Percentiles rank a stretch among this genome's conserved stretches.
phyloP scores from a whole-genome alignment of 352 stramenopile species.

The Globisporangium camurandrum region DNA sequence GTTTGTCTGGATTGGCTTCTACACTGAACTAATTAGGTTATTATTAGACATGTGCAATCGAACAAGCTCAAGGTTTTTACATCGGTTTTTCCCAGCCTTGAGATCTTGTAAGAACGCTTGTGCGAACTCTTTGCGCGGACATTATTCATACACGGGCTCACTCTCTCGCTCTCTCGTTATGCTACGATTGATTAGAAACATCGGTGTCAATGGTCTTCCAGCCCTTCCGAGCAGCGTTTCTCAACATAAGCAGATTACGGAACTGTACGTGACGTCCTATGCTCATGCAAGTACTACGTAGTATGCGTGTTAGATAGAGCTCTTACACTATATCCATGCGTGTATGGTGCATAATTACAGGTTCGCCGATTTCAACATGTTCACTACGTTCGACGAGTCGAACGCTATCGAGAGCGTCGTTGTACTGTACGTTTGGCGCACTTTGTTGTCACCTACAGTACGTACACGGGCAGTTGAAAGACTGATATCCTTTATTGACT shows the following conservation, averaged over 20 bases:
- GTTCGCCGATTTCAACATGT: neutral
- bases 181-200: too few species aligned
- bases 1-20: too few species aligned
- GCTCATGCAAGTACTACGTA: neutral
- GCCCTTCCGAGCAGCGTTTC: neutral
- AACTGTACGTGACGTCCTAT: neutral
- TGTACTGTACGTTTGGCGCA: neutral
- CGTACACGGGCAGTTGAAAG: neutral
- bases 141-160: neutral
- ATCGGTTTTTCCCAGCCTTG: neutral
- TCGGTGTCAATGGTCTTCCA: neutral
- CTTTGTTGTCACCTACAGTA: neutral
- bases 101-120: neutral
- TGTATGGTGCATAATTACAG: neutral
- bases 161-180: too few species aligned
- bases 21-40: too few species aligned
- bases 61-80: neutral
- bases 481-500: neutral
- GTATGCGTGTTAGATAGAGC: too few species aligned
- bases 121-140: neutral
- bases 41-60: neutral
- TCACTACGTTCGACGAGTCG: neutral
- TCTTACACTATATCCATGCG: too few species aligned
- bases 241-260: neutral
- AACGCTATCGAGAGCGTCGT: neutral